phyloP scores from a whole-genome alignment of 306 rosid species.

The Quillaja saponaria region DNA sequence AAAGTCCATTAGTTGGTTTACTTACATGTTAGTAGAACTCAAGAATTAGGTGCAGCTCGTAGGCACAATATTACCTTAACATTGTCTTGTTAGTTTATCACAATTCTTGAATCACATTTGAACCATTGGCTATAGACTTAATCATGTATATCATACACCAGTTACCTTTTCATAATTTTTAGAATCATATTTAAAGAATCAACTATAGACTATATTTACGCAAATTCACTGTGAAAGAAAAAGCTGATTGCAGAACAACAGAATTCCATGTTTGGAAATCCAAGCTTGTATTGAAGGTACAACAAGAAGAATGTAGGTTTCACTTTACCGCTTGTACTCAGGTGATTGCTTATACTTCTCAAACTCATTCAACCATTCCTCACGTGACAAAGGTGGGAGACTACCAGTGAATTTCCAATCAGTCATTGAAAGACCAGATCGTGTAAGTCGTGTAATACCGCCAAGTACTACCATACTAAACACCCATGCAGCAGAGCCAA shows the following conservation, averaged over 20 bases:
- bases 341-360: conserved; percentile 86
- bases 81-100: no score
- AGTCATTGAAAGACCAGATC: conserved; percentile 97
- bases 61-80: no score
- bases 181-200: no score
- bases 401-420: conserved; percentile 82
- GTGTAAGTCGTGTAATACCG: conserved; percentile 76
- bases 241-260: background rate
- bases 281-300: background rate
- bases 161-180: no score
- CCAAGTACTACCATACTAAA: conserved; percentile 93
- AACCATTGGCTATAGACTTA: no score
- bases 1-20: no score
- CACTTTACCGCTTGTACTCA: conserved; percentile 72
- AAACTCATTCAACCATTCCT: conserved; percentile 74
- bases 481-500: conserved; percentile 90
- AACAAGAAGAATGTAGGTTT: background rate
- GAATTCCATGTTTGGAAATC: conserved; percentile 7
- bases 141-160: no score
- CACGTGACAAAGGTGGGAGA: conserved; percentile 70
- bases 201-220: no score
- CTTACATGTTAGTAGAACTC: no score
- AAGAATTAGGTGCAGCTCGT: no score
- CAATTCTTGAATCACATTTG: no score
- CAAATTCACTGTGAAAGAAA: background rate